Evolutionary conservation across 495 filamentous ascomycete species (phyloP), one percentile per base, ranked within the genome.

Genomic region (Hypoxylon rickii): DNA sequence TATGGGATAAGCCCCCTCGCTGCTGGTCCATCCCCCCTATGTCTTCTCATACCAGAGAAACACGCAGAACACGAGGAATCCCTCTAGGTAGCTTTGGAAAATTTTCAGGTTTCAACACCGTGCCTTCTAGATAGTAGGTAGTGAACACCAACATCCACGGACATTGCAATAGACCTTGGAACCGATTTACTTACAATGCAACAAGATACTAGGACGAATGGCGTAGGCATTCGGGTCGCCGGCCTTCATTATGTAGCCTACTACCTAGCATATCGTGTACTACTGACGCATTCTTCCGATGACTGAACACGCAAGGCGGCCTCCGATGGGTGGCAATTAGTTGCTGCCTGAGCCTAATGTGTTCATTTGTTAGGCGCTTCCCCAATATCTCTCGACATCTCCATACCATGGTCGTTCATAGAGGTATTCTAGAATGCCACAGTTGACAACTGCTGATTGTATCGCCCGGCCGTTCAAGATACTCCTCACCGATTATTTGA

Each of bases 1-100:
- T 44, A 63, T 53, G 36, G 58, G 53, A 58, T 63, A 43, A 22
- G 38, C 42, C 54, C 53, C 54, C 49, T 58, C 39, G 44, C 17
- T 54, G 33, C 15, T 18, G 12, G 13, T 7, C 26, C 24, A 58
- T 57, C 52, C 53, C 37, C 51, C 54, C 54, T 57, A 57, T 22
- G 17, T 26, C 21, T 26, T n/a, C 37, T 15, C 37, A 34, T 43
- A 61, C 29, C 54, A 49, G 48, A 16, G 18, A 38, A 52, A 24
- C 52, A 29, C 31, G 39, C 24, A 44, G 34, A 40, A 37, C 40
- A 42, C 21, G 19, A 22, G 26, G 17, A 34, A 40, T 29, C 24
- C n/a, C 26, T n/a, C n/a, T n/a, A n/a, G n/a, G n/a, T n/a, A n/a
- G n/a, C n/a, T n/a, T n/a, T n/a, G n/a, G n/a, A n/a, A n/a, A n/a